Evolutionary conservation across 768 basidiomycete genomes (phyloP), one percentile per base, ranked within the genome.

Genomic region (Candolleomyces eurysporus): DNA sequence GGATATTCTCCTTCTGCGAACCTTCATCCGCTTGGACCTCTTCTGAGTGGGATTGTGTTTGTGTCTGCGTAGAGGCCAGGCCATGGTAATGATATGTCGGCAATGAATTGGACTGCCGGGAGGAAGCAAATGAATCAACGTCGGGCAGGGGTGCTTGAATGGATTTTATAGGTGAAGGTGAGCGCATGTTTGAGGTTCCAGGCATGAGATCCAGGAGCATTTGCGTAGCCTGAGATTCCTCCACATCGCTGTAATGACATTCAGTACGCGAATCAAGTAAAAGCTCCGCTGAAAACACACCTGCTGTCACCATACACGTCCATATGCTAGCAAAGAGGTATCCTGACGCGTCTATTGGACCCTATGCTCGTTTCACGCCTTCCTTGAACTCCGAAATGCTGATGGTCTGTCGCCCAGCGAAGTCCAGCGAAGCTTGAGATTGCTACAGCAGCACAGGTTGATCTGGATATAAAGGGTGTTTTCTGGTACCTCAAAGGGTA

Each of bases 81-180:
- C 84, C 87, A 65, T 85, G 81, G 62, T 85, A 79, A 67, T 84
- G 80, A 71, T 88, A 87, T 59, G 76, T 77, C 31, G 83, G 80
- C 43, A 75, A 68, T 42, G 73, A 69, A 64, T 68, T 70, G 57
- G 71, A 69, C 61, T 66, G 64, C 40, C 73, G 70, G 53, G 79
- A 69, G 63, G 74, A 72, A 66, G 72, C 68, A 39, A 72, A 77
- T 36, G 72, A 66, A 4, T 81, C 81, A 55, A 73, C 67, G 49
- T 80, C 76, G 6, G 56, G 31, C 26, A 14, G 45, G 22, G 43
- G 30, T 52, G 57, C 39, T 42, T 48, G 57, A 4, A 48, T 55
- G 26, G 40, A 42, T 26, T 48, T 48, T 4, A 32, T 11, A 48
- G 30, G 43, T 30, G 43, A 42, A 31, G 42, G 42, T 11, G 56